These are phyloP conservation scores for Coriaria nepalensis DNA, from an alignment of 306 rosid species.

Conservation along the genomic window DNA sequence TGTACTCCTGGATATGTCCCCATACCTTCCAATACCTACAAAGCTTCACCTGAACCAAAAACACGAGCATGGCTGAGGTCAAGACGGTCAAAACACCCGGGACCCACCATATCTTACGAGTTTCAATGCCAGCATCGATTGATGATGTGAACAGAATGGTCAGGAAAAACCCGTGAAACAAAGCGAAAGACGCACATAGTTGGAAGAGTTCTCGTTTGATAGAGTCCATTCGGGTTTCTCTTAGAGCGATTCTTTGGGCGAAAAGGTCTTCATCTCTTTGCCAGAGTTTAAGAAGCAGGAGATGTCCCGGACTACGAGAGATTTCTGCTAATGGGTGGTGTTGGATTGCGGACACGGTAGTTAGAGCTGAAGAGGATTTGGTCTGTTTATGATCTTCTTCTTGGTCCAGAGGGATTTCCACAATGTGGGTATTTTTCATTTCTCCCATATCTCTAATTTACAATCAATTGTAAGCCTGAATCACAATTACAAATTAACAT, in stretches of 20 bases:
- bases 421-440: conserved; percentile 41
- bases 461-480: too few relatives aligned
- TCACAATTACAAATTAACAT: too few relatives aligned
- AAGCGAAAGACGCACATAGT: conserved; percentile 45
- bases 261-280: conserved; percentile 68
- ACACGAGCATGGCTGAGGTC: conserved; percentile 46
- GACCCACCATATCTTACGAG: conserved; percentile 70
- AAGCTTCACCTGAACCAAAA: conserved; percentile 42
- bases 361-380: conserved; percentile 18
- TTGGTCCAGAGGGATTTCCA: conserved; percentile 57
- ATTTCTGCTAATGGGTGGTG: conserved; percentile 78
- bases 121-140: conserved; percentile 4
- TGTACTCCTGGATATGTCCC: conserved; percentile 45
- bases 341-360: conserved; percentile 40
- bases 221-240: conserved; percentile 45
- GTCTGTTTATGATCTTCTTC: conserved; percentile 32
- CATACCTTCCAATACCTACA: conserved; percentile 56
- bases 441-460: conserved; percentile 28
- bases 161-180: conserved; percentile 57
- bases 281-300: conserved; percentile 76
- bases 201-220: conserved; percentile 51
- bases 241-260: conserved; percentile 32
- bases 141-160: conserved; percentile 60
- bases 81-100: conserved; percentile 35
- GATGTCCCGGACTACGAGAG: conserved; percentile 65